These are phyloP conservation scores for Penicillium antarcticum DNA, from an alignment of 495 filamentous ascomycete species.

Conservation along the genomic window DNA sequence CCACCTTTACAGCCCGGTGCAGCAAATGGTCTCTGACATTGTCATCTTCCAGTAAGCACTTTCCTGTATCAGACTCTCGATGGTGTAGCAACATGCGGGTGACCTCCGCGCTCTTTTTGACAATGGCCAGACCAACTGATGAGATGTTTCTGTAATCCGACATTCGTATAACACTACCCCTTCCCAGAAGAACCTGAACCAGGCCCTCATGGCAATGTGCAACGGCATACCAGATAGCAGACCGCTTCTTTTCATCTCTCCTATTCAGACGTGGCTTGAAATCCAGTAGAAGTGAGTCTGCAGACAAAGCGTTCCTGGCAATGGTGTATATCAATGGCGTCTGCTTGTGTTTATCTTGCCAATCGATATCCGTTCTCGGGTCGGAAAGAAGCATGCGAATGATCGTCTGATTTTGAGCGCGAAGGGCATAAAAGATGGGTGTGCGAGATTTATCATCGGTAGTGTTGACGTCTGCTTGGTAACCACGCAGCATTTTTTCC, in stretches of 20 bases:
- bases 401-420: background rate
- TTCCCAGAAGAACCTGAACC: background rate
- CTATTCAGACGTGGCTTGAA: background rate
- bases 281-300: background rate
- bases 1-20: no score
- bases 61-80: no score
- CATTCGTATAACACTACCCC: background rate
- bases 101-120: no score
- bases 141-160: background rate
- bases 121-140: background rate
- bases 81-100: no score
- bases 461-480: background rate
- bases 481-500: background rate
- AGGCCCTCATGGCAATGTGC: background rate
- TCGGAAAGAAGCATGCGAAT: background rate
- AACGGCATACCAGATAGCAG: slow-evolving; percentile 1
- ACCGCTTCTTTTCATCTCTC: background rate
- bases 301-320: background rate
- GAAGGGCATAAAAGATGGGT: background rate
- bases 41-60: no score
- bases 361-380: background rate
- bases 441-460: slow-evolving; percentile 1
- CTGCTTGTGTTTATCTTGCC: background rate
- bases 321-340: background rate
- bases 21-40: no score